Evolutionary conservation across 2,329 filamentous ascomycete genomes (phyloP), one percentile per base, ranked within the genome.

Genomic region (Clonostachys rosea): DNA sequence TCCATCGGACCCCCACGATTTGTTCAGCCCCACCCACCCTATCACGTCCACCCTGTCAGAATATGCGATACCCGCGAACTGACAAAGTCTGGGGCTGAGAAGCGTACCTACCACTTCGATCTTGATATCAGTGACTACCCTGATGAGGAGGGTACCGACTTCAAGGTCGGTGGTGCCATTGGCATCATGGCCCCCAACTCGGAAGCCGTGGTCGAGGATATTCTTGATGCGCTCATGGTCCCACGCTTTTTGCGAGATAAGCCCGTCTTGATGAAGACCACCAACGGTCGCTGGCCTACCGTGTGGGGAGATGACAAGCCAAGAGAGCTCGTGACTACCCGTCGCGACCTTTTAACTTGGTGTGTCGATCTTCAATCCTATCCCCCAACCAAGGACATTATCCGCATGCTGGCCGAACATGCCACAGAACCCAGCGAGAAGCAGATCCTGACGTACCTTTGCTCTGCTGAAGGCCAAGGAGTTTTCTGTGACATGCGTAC

Each of bases 41-140:
- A 95, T 67, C 78, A 92, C 54, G 91, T 97, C 50, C 95, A 88
- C 67, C 87, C 91, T 1, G 91, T 92, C n/a, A 89, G 84, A 53
- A 81, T 99, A 42, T 86, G 90, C 67, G 84, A 84, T 57, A 82
- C 90, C 3, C 86, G 94, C 47, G 91, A 96, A 67, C 72, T 99
- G 62, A 99, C 94, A 12, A 87, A 83, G 62, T 75, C 81, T 20
- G 92, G 92, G 18, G 94, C 94, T 6, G 90, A 96, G 74, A 99
- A 99, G 80, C 81, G 92, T 50, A 99, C 94, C 0, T 96, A 92
- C 65, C 94, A 99, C 68, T 97, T 97, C 59, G 94, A 97, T 59
- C 82, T 99, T 41, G 94, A 99, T 59, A 87, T 99, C 44, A 96
- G 92, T 43, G 87, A 96, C 63, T 99, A 99, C 59, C 91, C 94